Conservation (phyloP, 202 grass and related monocot species). For the Sporobolus alterniflorus region DNA sequence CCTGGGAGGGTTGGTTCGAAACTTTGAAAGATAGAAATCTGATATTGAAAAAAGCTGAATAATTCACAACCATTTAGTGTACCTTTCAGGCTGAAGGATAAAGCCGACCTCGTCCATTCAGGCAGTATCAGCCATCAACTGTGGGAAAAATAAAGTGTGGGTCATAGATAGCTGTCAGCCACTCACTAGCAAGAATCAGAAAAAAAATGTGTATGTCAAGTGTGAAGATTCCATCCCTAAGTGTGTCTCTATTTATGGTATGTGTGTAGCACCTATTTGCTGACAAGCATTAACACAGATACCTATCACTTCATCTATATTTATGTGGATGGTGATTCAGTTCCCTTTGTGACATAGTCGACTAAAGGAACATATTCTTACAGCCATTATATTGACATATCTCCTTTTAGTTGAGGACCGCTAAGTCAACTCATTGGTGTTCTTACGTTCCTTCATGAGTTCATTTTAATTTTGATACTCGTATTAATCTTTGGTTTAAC, state of each 20-base stretch:
- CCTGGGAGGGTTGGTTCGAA: background rate
- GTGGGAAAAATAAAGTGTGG: background rate
- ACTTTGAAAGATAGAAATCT: background rate
- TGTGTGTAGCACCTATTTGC: background rate
- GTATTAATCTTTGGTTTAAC: background rate
- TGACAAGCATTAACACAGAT: background rate
- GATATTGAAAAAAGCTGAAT: background rate
- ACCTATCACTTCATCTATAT: slow-evolving; percentile 7
- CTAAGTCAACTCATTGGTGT: background rate
- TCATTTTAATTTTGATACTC: background rate
- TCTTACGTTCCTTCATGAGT: background rate
- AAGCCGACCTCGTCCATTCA: background rate
- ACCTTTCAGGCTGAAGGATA: slow-evolving; percentile 5
- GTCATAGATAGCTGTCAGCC: background rate
- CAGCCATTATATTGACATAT: background rate
- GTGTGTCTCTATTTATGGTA: background rate
- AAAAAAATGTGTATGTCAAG: background rate
- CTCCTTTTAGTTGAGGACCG: slow-evolving; percentile 18
- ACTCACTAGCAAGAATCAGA: background rate
- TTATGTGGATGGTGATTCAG: slow-evolving; percentile 7
- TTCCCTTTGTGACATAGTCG: background rate
- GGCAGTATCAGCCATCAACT: background rate
- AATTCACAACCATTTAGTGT: background rate
- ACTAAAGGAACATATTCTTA: slow-evolving; percentile 30
- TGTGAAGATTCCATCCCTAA: background rate